Percentiles rank a stretch among this genome's conserved stretches.
These are phyloP conservation scores for Penstemon davidsonii DNA, from an alignment of 257 asterid species.

Conservation along the genomic window DNA sequence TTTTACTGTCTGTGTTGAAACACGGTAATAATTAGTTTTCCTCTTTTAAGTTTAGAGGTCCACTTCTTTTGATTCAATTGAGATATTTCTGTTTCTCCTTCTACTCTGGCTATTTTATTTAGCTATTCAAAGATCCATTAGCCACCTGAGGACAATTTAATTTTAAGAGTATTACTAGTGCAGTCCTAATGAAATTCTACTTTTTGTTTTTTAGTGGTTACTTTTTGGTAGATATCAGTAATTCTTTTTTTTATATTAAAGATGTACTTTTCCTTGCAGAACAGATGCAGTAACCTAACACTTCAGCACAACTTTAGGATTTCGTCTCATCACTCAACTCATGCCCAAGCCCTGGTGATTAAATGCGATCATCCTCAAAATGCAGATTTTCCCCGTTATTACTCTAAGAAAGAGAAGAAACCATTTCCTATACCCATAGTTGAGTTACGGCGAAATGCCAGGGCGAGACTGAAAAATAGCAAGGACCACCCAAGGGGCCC, in stretches of 20 bases:
- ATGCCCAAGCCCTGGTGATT: slow-evolving; percentile 35
- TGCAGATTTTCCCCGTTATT: slow-evolving; percentile 87
- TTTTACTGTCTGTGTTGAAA: not conserved
- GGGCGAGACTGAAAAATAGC: slow-evolving; percentile 76
- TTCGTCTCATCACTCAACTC: slow-evolving; percentile 34
- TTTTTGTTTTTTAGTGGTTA: slow-evolving; percentile 1
- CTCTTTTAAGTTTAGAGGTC: not conserved
- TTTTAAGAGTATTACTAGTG: not conserved
- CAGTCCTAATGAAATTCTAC: not conserved
- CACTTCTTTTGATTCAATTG: not conserved
- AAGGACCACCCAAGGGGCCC: slow-evolving; percentile 57
- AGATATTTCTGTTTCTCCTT: not conserved
- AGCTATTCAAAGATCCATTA: slow-evolving; percentile 4
- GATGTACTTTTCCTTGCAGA: slow-evolving; percentile 41
- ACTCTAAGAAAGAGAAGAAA: slow-evolving; percentile 83
- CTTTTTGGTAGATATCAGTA: not conserved
- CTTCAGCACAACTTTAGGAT: slow-evolving; percentile 36
- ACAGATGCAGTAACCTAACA: slow-evolving; percentile 35
- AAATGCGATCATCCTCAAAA: slow-evolving; percentile 73
- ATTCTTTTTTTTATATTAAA: slow-evolving; percentile 4
- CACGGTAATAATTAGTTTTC: not conserved
- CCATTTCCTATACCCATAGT: slow-evolving; percentile 91
- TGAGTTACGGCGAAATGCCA: slow-evolving; percentile 85
- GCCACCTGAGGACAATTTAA: not conserved
- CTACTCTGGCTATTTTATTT: not conserved